Evolutionary conservation across 2,329 filamentous ascomycete species (phyloP), one percentile per base, ranked within the genome.

Genomic region (Boeremia exigua): DNA sequence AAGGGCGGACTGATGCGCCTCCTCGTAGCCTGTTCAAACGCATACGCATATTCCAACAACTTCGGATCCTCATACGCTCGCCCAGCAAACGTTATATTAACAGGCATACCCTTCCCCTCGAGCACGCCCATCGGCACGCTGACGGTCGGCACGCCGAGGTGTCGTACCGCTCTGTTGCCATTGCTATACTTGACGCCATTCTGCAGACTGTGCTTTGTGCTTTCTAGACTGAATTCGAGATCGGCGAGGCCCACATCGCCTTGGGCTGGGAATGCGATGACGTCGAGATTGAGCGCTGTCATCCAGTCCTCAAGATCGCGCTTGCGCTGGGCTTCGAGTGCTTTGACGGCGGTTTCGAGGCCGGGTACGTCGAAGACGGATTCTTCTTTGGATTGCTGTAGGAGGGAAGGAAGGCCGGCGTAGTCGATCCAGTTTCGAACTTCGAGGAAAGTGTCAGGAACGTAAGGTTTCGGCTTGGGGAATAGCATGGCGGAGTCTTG

Each of bases 131-230:
- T 85, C 0, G 82, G 78, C 0, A 84, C 80, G 0, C 77, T 81
- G 2, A 86, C 76, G 0, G 80, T 82, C 0, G 84, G 84, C 0
- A 86, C 77, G 0, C 84, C 83, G 2, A 85, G 71, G 49, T 86
- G 83, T 10, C 82, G 73, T 1, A 86, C 71, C 0, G 79, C 80
- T 1, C 81, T 72, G 47, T 84, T 84, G 0, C 83, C 82, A 50
- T 85, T 83, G 0, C 77, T 79, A 54, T 84, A 85, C 36, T 78
- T 79, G 4, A 85, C 78, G 0, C 84, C 83, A 43, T 85, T 83
- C 27, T 73, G 75, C 53, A 79, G 73, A 4, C 78, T 79, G 52
- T 79, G 73, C 9, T 33, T 56, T 6, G 67, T 57, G 46, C 68
- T 70, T 19, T 67, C 59, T 2, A 65, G 36, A 15, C 65, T 62